Base-by-base conservation (phyloP, 1,284 basidiomycete species). In the Termitomyces sp. region DNA sequence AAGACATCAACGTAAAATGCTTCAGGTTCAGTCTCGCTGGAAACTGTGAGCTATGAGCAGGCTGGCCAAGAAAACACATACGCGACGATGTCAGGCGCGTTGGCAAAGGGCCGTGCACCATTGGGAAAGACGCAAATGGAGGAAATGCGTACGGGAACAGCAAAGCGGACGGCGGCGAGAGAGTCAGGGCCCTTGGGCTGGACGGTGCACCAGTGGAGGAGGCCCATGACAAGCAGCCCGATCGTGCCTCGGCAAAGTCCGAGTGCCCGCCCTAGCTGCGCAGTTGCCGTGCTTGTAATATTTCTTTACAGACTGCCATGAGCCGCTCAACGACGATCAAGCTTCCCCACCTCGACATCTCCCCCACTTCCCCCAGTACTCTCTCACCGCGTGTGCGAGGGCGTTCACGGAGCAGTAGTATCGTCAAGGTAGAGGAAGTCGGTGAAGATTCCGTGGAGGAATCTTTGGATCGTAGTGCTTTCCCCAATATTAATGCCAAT, bases 401-500 rank as follows among this genome's bases (percentile, higher is more conserved):
- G 24, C 77, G 91, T n/a, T 77, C 75, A 15, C 81, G 92, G 55
- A 90, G 88, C 58, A 81, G 79, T 52, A 92, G 89, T 69, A 77
- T 94, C 61, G 85, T 95, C 69, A 93, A 94, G 65, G 90, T 96
- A 50, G 92, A 94, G 67, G 82, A 92, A 65, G 84, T 95, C 53
- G 89, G 87, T 38, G 86, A 87, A 63, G 81, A 86, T 60, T 83
- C 85, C 17, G 77, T 84, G 45, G 91, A 94, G 65, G 88, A 90
- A 63, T 76, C 86, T 4, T 81, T 92, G 19, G 93, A 95, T 72
- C 82, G 91, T 62, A 86, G 84, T 59, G 83, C 86, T 42, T 93
- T 91, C 64, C 80, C 84, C 50, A 98, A 98, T 69, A 84, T 92
- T 64, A 99, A 99, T 70, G 94, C 94, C 8, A 88, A 94, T 66